Percentiles rank a stretch among this genome's conserved stretches.
phyloP scores from a whole-genome alignment of 805 yeast species.

The Saturnispora bothae region DNA sequence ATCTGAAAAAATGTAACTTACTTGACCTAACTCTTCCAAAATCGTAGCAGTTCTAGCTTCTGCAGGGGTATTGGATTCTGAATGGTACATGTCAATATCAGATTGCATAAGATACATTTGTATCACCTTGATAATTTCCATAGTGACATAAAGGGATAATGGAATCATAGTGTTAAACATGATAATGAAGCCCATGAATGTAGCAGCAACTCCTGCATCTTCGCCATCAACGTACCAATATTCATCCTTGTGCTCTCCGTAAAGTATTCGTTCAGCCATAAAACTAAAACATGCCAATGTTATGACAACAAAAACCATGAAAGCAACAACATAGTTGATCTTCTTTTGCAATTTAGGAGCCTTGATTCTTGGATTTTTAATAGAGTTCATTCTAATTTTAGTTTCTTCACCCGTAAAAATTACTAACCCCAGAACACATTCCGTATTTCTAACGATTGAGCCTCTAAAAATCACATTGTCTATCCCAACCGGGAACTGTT shows the following conservation, averaged over 20 bases:
- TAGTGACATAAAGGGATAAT: constrained; percentile 84
- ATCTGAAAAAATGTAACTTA: constrained; percentile 87
- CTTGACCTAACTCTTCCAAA: constrained; percentile 94
- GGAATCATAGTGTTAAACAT: constrained; percentile 98
- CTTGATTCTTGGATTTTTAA: constrained; percentile 79
- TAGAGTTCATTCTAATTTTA: constrained; percentile 90
- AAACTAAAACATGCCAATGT: constrained; percentile 68
- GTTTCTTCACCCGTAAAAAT: constrained; percentile 94
- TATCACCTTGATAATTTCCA: constrained; percentile 88
- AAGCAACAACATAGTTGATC: constrained; percentile 72
- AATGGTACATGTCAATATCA: constrained; percentile 93
- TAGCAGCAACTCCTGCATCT: constrained; percentile 80
- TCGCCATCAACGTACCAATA: constrained; percentile 67
- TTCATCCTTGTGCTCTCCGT: constrained; percentile 30
- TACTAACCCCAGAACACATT: constrained; percentile 63
- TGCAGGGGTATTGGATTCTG: constrained; percentile 76
- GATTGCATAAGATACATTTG: constrained; percentile 74
- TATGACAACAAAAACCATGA: constrained; percentile 80
- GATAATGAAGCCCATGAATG: constrained; percentile 90
- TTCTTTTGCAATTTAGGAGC: constrained; percentile 84
- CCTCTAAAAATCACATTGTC: constrained; percentile 89
- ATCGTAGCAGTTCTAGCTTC: constrained; percentile 93
- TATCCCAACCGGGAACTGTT: constrained; percentile 54
- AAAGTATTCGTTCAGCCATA: constrained; percentile 58
- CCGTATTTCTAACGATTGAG: constrained; percentile 77